Conservation (phyloP, 2,329 filamentous ascomycete genomes). For the Fusarium foetens region DNA sequence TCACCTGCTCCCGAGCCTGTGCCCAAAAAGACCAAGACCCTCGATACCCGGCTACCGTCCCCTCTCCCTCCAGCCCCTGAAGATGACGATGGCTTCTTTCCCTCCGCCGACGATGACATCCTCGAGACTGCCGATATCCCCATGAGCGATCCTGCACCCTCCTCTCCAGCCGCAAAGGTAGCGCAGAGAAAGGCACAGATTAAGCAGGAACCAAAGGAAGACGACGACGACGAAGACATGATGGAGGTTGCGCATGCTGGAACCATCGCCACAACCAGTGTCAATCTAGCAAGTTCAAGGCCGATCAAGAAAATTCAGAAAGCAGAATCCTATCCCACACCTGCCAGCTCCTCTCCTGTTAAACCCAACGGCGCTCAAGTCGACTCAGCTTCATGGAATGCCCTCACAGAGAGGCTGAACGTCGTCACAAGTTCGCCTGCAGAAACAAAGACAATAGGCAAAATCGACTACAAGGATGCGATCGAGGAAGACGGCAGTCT, state of each 20-base stretch:
- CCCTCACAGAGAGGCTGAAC: conserved; percentile 86
- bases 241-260: conserved; percentile 88
- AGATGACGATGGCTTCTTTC: conserved; percentile 63
- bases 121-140: conserved; percentile 60
- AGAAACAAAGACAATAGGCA: conserved; percentile 75
- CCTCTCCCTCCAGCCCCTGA: conserved; percentile 57
- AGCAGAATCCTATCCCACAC: conserved; percentile 72
- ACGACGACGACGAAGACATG: conserved; percentile 81
- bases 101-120: conserved; percentile 70
- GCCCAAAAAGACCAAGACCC: conserved; percentile 67
- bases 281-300: conserved; percentile 87
- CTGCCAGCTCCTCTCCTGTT: conserved; percentile 79
- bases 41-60: conserved; percentile 60
- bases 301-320: conserved; percentile 77
- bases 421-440: conserved; percentile 78
- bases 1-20: conserved; percentile 74
- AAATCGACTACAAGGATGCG: conserved; percentile 84
- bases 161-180: conserved; percentile 85
- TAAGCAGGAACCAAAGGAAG: conserved; percentile 65
- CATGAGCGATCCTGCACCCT: conserved; percentile 89
- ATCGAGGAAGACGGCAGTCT: conserved; percentile 93
- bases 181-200: conserved; percentile 74
- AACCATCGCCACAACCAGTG: conserved; percentile 72
- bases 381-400: conserved; percentile 88
- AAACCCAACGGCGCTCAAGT: conserved; percentile 69